Conservation (phyloP, 2,329 filamentous ascomycete genomes). For the Pyrenophora seminiperda region DNA sequence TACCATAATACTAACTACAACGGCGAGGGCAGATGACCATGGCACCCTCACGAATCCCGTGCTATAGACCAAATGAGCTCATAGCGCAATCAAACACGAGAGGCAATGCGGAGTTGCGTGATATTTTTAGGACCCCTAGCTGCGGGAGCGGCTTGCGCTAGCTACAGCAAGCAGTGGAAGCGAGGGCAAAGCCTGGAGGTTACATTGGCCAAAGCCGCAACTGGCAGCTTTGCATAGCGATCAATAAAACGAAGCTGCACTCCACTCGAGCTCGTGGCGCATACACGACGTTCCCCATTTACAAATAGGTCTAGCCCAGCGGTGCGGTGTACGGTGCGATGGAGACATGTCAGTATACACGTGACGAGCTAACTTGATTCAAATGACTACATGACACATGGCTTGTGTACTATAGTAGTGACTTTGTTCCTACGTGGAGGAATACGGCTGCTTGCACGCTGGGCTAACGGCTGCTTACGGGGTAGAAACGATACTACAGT, state of each 20-base stretch:
- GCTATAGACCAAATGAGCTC: conserved; percentile 37
- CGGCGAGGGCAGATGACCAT: conserved; percentile 37
- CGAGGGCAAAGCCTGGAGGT: conserved; percentile 35
- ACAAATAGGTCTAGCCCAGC: conserved; percentile 2
- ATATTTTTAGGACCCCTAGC: conserved; percentile 43
- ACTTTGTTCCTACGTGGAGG: too few relatives aligned
- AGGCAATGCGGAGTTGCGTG: conserved; percentile 27
- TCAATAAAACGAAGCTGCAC: conserved; percentile 38
- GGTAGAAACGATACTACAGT: too few relatives aligned
- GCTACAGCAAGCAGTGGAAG: conserved; percentile 22
- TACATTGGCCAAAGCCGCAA: conserved; percentile 34
- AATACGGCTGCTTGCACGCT: too few relatives aligned
- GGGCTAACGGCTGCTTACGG: too few relatives aligned
- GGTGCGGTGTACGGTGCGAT: too few relatives aligned
- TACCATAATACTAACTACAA: conserved; percentile 25
- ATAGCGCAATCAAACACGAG: conserved; percentile 39
- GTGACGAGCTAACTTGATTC: too few relatives aligned
- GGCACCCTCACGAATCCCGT: conserved; percentile 20
- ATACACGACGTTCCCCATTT: conserved; percentile 13
- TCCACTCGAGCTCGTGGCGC: conserved; percentile 14
- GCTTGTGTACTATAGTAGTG: too few relatives aligned
- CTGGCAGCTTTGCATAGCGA: conserved; percentile 29
- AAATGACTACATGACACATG: too few relatives aligned
- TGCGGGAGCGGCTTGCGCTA: conserved; percentile 28
- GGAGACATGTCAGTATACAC: too few relatives aligned